Evolutionary conservation across 495 filamentous ascomycete species (phyloP).

Genomic region (Aspergillus ellipticus): DNA sequence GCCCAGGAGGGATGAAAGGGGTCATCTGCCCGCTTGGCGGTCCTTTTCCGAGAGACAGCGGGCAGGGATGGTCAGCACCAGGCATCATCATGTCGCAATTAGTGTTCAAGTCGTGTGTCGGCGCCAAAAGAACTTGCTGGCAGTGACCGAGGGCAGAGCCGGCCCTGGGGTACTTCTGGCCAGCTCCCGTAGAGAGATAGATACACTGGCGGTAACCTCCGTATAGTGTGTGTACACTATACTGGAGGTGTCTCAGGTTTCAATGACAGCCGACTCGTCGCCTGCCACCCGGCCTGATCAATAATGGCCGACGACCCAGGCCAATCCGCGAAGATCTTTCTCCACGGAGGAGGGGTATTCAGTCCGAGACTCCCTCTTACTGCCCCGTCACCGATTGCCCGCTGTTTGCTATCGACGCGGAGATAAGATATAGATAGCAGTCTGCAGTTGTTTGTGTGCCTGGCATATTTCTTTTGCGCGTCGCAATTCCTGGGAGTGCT

Average conservation of each 20-base stretch:
- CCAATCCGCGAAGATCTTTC: not conserved
- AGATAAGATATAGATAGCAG: not conserved
- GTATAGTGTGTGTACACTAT: no score
- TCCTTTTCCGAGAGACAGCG: not conserved
- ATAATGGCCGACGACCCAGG: not conserved
- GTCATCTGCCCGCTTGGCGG: conserved; percentile 5
- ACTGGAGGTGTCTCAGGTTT: no score
- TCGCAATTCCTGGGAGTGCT: not conserved
- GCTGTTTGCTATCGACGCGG: not conserved
- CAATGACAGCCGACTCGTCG: not conserved
- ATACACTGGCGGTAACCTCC: no score
- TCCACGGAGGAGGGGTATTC: not conserved
- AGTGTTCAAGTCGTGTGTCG: not conserved
- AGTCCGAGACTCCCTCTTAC: not conserved
- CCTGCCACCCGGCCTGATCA: not conserved
- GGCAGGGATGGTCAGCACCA: not conserved
- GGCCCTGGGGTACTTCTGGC: no score
- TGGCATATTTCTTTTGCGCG: not conserved
- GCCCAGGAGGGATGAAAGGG: not conserved
- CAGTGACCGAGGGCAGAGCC: no score
- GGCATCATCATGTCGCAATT: not conserved
- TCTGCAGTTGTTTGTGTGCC: not conserved
- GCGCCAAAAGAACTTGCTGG: no score
- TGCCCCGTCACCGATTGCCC: not conserved
- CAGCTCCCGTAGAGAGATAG: no score